Conservation (phyloP, 2,329 filamentous ascomycete species). For the Apiospora rasikravindrae region DNA sequence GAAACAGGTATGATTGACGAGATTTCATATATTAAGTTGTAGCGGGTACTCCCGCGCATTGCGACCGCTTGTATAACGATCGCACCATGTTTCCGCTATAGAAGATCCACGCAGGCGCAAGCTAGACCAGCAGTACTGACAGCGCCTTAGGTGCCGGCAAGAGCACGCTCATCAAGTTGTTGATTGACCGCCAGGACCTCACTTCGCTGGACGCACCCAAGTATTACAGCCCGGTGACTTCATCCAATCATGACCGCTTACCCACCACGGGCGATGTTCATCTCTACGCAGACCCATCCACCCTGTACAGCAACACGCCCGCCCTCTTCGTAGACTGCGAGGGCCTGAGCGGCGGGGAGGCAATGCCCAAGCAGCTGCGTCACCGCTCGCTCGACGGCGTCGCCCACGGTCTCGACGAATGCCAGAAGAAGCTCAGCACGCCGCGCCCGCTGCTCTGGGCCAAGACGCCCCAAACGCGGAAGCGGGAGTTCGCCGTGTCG, state of each 20-base stretch:
- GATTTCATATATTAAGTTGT: not conserved
- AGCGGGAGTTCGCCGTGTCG: conserved; percentile 45
- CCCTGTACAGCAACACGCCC: conserved; percentile 43
- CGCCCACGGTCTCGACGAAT: conserved; percentile 21
- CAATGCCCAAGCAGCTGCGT: conserved; percentile 37
- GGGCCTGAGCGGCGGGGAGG: conserved; percentile 55
- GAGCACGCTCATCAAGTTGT: conserved; percentile 54
- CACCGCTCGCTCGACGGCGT: conserved; percentile 27
- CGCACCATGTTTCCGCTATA: no score
- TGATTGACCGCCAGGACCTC: conserved; percentile 45
- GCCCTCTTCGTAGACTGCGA: conserved; percentile 58
- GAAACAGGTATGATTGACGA: conserved; percentile 41
- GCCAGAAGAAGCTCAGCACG: conserved; percentile 28
- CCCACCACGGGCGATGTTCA: conserved; percentile 58
- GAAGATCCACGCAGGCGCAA: no score
- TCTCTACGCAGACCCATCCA: conserved; percentile 54
- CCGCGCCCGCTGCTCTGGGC: conserved; percentile 41
- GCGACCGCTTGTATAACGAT: not conserved
- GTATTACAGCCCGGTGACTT: conserved; percentile 51
- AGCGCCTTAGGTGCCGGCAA: conserved; percentile 48
- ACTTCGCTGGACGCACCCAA: conserved; percentile 34
- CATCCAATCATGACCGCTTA: conserved; percentile 45
- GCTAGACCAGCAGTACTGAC: not conserved
- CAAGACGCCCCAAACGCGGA: conserved; percentile 38
- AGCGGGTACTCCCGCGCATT: no score